Conservation (phyloP, 2,329 filamentous ascomycete species). For the Penicillium sp. region DNA sequence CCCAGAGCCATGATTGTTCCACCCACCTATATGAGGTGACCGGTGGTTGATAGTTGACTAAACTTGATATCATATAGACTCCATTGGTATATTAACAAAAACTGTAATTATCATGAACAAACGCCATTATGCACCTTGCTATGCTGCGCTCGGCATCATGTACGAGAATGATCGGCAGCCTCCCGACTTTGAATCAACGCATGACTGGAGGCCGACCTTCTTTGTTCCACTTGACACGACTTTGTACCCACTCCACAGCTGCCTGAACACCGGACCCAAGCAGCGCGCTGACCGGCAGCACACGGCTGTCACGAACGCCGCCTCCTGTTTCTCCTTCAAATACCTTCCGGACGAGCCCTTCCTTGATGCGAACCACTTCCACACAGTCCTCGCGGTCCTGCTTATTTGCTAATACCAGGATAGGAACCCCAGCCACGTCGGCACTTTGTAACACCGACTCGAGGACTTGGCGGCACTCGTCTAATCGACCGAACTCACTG, state of each 20-base stretch:
- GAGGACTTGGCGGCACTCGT: constrained; percentile 84
- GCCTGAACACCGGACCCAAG: constrained; percentile 79
- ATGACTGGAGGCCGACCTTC: constrained; percentile 88
- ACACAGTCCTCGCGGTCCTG: constrained; percentile 97
- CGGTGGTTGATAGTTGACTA: neutral
- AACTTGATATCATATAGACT: constrained; percentile 6
- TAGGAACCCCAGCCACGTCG: constrained; percentile 85
- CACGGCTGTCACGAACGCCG: constrained; percentile 83
- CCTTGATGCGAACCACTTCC: constrained; percentile 95
- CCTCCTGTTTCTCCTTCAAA: constrained; percentile 90
- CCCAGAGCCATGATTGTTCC: neutral
- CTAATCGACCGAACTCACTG: constrained; percentile 57
- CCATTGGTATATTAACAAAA: constrained; percentile 15
- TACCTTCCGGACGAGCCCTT: constrained; percentile 90
- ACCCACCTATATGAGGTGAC: neutral
- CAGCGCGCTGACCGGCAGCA: constrained; percentile 87
- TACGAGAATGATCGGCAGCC: neutral
- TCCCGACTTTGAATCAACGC: constrained; percentile 57
- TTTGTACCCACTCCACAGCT: constrained; percentile 95
- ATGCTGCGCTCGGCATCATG: constrained; percentile 8
- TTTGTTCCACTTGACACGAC: constrained; percentile 93
- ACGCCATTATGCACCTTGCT: constrained; percentile 21
- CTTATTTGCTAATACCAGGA: constrained; percentile 93
- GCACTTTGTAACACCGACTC: constrained; percentile 85
- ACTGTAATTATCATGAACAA: constrained; percentile 12